These are phyloP conservation scores for Cyclotella sp. DNA, from an alignment of 108 stramenopile genomes.

Conservation along the genomic window DNA sequence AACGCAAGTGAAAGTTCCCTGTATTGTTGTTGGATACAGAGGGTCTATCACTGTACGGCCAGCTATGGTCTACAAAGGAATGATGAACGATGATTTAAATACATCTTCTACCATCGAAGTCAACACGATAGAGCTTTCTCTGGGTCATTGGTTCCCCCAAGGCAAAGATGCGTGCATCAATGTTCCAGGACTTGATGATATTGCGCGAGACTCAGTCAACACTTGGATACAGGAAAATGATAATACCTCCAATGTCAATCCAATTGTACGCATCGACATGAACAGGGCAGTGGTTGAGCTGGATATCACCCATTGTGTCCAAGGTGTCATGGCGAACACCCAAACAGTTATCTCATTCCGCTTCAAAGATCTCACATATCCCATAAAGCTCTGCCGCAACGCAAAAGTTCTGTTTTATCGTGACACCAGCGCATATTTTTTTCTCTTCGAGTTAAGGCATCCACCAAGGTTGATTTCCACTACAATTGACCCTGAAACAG, in stretches of 20 bases:
- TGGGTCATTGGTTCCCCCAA: constrained; percentile 29
- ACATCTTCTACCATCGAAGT: constrained; percentile 8
- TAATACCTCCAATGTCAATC: background rate
- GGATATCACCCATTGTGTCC: background rate
- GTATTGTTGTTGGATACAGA: constrained; percentile 6
- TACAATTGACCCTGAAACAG: background rate
- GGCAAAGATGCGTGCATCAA: constrained; percentile 9
- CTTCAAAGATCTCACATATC: constrained; percentile 9
- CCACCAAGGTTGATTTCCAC: constrained; percentile 4
- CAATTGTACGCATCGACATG: constrained; percentile 8
- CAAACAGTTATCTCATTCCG: background rate
- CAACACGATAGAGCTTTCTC: constrained; percentile 1
- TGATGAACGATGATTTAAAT: constrained; percentile 10
- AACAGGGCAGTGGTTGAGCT: constrained; percentile 4
- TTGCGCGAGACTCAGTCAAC: background rate
- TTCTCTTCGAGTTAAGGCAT: background rate
- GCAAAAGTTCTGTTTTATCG: too few relatives aligned
- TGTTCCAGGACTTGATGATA: background rate
- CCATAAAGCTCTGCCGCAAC: background rate
- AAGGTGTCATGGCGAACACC: background rate
- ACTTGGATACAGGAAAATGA: constrained; percentile 11
- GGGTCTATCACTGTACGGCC: constrained; percentile 19
- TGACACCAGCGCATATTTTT: background rate
- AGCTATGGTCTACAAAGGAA: constrained; percentile 12
- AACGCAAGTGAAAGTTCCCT: background rate